Base-by-base conservation (phyloP, 169 alveolate species). In the Plasmodium blacklocki region DNA sequence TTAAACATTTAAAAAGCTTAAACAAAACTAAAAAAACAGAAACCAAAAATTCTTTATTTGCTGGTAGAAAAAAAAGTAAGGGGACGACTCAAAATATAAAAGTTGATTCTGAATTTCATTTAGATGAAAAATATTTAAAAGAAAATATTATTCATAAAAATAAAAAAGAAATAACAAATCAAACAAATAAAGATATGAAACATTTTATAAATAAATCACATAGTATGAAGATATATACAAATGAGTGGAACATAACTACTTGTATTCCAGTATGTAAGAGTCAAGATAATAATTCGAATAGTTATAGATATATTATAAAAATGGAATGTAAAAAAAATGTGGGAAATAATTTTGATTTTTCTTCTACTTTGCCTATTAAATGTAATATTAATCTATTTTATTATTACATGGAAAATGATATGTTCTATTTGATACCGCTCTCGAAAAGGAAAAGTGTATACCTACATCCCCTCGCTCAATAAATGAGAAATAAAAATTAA, bases 41-140 rank as follows among this genome's bases (percentile, higher is more conserved):
- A 2, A 70, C 73, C 54, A 80, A 80, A 50, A 68, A 80, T 80
- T 80, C 90, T 12, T 62, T 80, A 21, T 80, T 80, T 60, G 90
- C 90, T 11, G 70, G 70, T 32, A 21, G 90, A 12, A 80, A 80
- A 50, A 80, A 80, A 43, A 21, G 60, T 8, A 80, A 80, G 32
- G 74, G 26, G 15, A 29, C 66, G 19, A 66, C 45, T 18, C 73
- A 29, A 68, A 68, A 68, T 26, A 75, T 68, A 26, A 70, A 19
- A n/a, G 47, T 68, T 43, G 73, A 71, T 60, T 67, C 85, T 14
- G 72, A 58, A 23, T 68, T 67, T 19, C 49, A 68, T 3, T 32
- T 80, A 26, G 73, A 80, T 60, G 74, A 68, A 15, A 80, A 56
- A 56, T 80, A 80, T 80, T 80, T 80, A 72, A 80, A 56, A 39